phyloP scores from a whole-genome alignment of 306 rosid genomes.

The Benincasa hispida region DNA sequence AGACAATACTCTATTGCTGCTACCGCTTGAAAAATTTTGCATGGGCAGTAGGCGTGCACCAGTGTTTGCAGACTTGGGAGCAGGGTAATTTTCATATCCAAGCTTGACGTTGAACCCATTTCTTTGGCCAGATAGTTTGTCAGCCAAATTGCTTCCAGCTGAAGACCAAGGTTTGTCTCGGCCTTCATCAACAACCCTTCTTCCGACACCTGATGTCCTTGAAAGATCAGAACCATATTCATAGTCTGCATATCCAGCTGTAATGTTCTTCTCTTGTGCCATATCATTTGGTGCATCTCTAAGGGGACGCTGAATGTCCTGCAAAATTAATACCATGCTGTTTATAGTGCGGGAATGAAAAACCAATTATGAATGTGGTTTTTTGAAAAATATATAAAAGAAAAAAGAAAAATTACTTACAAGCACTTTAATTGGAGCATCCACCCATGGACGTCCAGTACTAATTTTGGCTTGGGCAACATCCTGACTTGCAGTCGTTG shows the following conservation, averaged over 20 bases:
- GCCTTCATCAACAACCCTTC: slow-evolving; percentile 39
- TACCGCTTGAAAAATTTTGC: slow-evolving; percentile 25
- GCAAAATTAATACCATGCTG: slow-evolving; percentile 20
- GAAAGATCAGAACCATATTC: slow-evolving; percentile 42
- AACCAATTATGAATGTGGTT: background rate
- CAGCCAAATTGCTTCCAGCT: slow-evolving; percentile 33
- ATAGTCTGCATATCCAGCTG: slow-evolving; percentile 33
- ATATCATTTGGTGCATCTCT: slow-evolving; percentile 33
- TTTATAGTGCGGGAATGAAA: slow-evolving; percentile 10
- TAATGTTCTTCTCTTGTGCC: slow-evolving; percentile 42
- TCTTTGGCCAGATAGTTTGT: slow-evolving; percentile 41
- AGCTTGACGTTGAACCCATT: slow-evolving; percentile 45
- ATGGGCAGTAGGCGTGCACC: slow-evolving; percentile 30
- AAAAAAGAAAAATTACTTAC: slow-evolving; percentile 28
- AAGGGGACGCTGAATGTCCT: slow-evolving; percentile 43
- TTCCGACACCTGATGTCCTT: slow-evolving; percentile 31
- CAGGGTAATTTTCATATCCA: slow-evolving; percentile 31
- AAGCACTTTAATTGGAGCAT: slow-evolving; percentile 37
- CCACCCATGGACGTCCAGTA: slow-evolving; percentile 54
- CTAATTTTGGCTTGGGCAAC: slow-evolving; percentile 26
- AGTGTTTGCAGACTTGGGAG: slow-evolving; percentile 38
- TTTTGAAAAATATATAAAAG: background rate
- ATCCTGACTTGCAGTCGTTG: slow-evolving; percentile 34
- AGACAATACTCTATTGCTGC: slow-evolving; percentile 29
- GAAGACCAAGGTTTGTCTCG: slow-evolving; percentile 47